These are phyloP conservation scores for Atkinsonella hypoxylon DNA, from an alignment of 2,329 filamentous ascomycete genomes.

Conservation along the genomic window DNA sequence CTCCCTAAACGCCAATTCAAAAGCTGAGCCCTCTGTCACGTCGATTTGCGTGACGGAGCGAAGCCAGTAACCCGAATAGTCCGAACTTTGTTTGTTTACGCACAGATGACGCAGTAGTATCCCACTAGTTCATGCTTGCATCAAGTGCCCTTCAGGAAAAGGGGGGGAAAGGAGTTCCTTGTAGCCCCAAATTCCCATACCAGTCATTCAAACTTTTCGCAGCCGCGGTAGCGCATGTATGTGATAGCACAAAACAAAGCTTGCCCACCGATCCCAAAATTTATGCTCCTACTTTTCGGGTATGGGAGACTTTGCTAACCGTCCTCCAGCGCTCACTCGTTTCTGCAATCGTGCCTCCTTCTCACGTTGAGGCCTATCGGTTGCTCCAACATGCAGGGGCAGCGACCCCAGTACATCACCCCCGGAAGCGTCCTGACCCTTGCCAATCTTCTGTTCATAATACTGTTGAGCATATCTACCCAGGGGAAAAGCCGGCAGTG, in stretches of 20 bases:
- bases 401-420: conserved; percentile 50
- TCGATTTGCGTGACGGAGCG: neutral
- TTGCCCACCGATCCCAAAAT: conserved; percentile 27
- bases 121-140: neutral
- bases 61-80: neutral
- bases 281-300: conserved; percentile 44
- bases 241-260: conserved; percentile 25
- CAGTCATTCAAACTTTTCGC: conserved; percentile 12
- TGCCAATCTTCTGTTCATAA: conserved; percentile 61
- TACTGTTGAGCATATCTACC: conserved; percentile 72
- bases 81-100: neutral
- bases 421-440: conserved; percentile 29
- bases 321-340: conserved; percentile 64
- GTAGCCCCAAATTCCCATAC: neutral
- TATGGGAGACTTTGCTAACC: conserved; percentile 54
- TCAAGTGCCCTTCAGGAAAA: neutral
- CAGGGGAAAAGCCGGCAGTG: conserved; percentile 71
- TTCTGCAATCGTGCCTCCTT: conserved; percentile 63
- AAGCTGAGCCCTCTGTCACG: neutral
- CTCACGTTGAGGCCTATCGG: conserved; percentile 45
- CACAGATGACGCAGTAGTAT: neutral
- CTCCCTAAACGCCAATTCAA: conserved; percentile 6
- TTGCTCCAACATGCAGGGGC: conserved; percentile 31
- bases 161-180: neutral
- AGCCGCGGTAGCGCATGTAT: conserved; percentile 18